Conservation (phyloP, 208 protist species). For the Acanthamoeba divionensis region DNA sequence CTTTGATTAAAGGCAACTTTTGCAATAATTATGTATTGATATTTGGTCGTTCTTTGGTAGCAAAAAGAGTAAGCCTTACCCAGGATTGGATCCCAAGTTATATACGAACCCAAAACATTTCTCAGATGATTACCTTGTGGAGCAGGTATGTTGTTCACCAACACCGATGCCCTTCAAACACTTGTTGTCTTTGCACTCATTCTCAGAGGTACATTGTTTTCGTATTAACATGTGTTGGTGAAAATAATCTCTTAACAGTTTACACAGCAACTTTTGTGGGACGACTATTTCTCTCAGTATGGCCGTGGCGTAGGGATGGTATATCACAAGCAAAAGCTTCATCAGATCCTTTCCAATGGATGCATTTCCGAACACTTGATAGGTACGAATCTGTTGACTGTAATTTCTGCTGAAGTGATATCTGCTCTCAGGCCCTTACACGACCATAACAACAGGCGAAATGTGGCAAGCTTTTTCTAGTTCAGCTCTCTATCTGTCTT, state of each 20-base stretch:
- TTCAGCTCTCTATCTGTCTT: not conserved
- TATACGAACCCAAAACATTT: constrained; percentile 25
- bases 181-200: too few relatives aligned
- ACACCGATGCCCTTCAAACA: not conserved
- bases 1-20: too few relatives aligned
- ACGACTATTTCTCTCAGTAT: constrained; percentile 30
- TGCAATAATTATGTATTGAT: too few relatives aligned
- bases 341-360: constrained; percentile 36
- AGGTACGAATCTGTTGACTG: not conserved
- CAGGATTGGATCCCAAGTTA: not conserved
- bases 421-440: not conserved
- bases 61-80: constrained; percentile 20
- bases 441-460: not conserved
- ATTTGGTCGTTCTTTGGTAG: not conserved
- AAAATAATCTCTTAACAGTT: not conserved
- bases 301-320: constrained; percentile 1
- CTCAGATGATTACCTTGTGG: constrained; percentile 21
- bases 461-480: constrained; percentile 30
- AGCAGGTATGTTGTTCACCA: not conserved
- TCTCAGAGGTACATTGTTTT: too few relatives aligned
- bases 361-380: constrained; percentile 14
- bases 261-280: constrained; percentile 8
- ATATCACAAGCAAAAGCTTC: not conserved
- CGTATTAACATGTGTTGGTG: not conserved
- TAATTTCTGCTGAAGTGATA: not conserved